A percentile compares a stretch with the other conserved stretches of the same genome.
Conservation (phyloP, 2,329 filamentous ascomycete species). For the Microdochium paspali region DNA sequence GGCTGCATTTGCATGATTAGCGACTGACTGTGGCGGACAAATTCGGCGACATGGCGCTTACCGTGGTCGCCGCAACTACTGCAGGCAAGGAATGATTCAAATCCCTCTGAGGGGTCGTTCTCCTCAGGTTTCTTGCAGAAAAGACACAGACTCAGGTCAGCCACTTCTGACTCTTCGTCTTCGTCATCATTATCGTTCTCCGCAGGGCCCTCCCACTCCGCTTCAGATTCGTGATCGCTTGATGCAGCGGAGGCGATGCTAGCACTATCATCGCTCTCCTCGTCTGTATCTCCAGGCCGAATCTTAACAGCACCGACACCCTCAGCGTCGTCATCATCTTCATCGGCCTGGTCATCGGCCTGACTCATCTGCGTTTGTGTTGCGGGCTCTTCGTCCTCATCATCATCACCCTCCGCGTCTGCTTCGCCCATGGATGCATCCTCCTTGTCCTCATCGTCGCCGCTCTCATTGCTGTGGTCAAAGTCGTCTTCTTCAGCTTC, state of each 20-base stretch:
- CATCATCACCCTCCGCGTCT: conserved; percentile 10
- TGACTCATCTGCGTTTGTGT: conserved; percentile 8
- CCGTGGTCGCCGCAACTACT: conserved; percentile 71
- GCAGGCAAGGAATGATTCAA: conserved; percentile 71
- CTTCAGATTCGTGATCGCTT: conserved; percentile 17
- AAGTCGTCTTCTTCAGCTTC: conserved; percentile 19
- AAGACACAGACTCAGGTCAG: conserved; percentile 40
- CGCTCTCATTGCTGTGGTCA: conserved; percentile 27
- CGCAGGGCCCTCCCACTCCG: conserved; percentile 18
- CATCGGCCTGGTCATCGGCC: conserved; percentile 5
- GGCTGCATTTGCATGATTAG: conserved; percentile 50
- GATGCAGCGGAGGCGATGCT: conserved; percentile 15
- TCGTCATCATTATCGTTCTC: conserved; percentile 34
- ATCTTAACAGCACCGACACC: conserved; percentile 49
- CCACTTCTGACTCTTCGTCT: conserved; percentile 46
- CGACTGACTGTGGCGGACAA: conserved; percentile 12
- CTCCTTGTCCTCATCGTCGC: conserved; percentile 32
- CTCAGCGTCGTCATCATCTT: conserved; percentile 38
- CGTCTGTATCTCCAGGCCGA: conserved; percentile 39
- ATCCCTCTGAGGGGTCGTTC: conserved; percentile 72
- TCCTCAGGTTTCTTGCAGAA: conserved; percentile 81
- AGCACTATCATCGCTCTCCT: conserved; percentile 29
- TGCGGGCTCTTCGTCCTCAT: conserved; percentile 7
- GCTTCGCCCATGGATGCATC: conserved; percentile 15
- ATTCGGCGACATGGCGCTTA: conserved; percentile 36